Conservation (phyloP, 1,284 basidiomycete genomes). For the Boletellus deceptivus region DNA sequence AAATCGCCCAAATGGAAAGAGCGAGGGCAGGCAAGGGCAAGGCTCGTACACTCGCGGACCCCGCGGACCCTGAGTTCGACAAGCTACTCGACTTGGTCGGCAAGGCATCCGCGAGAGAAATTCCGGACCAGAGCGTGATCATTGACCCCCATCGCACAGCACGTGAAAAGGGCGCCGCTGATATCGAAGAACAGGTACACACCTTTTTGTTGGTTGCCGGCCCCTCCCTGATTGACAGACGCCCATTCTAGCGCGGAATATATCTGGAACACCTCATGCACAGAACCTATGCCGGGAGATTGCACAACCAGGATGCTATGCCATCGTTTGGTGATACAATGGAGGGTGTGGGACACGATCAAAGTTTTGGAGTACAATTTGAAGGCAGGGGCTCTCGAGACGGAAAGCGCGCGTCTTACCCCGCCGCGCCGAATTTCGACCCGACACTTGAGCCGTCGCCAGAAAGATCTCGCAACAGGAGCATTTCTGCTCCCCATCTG, state of each 20-base stretch:
- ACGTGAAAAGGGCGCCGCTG: constrained; percentile 48
- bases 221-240: background rate
- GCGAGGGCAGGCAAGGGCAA: constrained; percentile 53
- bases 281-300: constrained; percentile 65
- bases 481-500: constrained; percentile 69
- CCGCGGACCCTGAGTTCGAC: constrained; percentile 58
- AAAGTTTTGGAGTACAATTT: background rate
- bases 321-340: constrained; percentile 3
- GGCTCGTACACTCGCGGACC: constrained; percentile 15
- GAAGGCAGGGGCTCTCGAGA: constrained; percentile 14
- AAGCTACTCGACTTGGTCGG: constrained; percentile 68
- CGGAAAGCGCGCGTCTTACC: constrained; percentile 24
- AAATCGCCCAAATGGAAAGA: constrained; percentile 63
- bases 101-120: constrained; percentile 64
- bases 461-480: constrained; percentile 51
- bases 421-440: constrained; percentile 5
- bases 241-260: constrained; percentile 51
- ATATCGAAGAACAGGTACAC: constrained; percentile 61
- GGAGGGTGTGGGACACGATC: background rate
- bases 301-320: constrained; percentile 69
- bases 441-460: constrained; percentile 22
- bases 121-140: constrained; percentile 67
- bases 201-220: background rate
- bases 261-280: constrained; percentile 69
- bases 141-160: constrained; percentile 57